phyloP scores from a whole-genome alignment of 192 early-diverging fungal genomes.

The Coemansia sp. region DNA sequence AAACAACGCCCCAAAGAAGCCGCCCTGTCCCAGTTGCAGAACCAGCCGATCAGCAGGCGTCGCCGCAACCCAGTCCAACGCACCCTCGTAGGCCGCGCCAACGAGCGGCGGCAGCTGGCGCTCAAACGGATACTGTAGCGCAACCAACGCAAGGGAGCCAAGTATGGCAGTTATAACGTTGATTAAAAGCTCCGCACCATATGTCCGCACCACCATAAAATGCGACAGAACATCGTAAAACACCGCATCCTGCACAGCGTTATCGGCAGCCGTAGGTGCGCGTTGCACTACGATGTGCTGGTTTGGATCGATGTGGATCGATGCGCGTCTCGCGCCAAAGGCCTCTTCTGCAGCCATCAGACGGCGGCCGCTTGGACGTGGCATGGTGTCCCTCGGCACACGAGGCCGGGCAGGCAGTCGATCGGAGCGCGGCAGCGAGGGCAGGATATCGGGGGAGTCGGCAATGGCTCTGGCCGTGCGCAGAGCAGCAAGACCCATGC shows the following conservation, averaged over 20 bases:
- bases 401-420: constrained; percentile 23
- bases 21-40: constrained; percentile 40
- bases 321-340: constrained; percentile 11
- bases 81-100: too few species aligned
- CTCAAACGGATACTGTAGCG: constrained; percentile 33
- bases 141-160: constrained; percentile 21
- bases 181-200: constrained; percentile 22
- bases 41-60: constrained; percentile 20
- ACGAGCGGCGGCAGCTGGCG: constrained; percentile 19
- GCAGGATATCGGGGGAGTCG: constrained; percentile 24
- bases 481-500: constrained; percentile 63
- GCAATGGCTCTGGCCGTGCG: constrained; percentile 51
- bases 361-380: neutral
- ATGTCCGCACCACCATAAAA: constrained; percentile 45
- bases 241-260: constrained; percentile 20
- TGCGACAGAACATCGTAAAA: constrained; percentile 43
- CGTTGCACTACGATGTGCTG: constrained; percentile 8
- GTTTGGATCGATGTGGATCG: neutral
- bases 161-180: constrained; percentile 24
- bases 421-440: constrained; percentile 22
- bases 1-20: constrained; percentile 28
- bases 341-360: constrained; percentile 16
- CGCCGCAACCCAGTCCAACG: neutral
- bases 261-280: neutral
- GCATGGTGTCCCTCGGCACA: neutral